These are phyloP conservation scores for Lasiodiplodia hormozganensis DNA, from an alignment of 2,329 filamentous ascomycete species.

Conservation along the genomic window DNA sequence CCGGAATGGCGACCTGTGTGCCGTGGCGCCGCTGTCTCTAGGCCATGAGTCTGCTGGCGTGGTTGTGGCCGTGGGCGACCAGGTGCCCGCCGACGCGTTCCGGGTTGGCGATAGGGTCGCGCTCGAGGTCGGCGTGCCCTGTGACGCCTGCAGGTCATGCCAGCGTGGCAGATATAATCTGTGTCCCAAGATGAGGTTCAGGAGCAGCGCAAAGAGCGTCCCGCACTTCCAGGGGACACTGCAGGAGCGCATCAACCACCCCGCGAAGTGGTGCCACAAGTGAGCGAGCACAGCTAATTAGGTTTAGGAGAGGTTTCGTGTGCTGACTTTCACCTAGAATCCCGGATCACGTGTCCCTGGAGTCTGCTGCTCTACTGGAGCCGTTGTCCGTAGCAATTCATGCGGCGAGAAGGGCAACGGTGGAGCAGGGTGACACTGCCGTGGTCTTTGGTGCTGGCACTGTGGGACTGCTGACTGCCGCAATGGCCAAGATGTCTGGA, in stretches of 20 bases:
- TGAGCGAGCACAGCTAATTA: conserved; percentile 39
- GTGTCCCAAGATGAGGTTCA: conserved; percentile 51
- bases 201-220: conserved; percentile 52
- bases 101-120: conserved; percentile 35
- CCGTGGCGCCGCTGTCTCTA: conserved; percentile 68
- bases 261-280: conserved; percentile 54
- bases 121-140: conserved; percentile 37
- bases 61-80: conserved; percentile 31
- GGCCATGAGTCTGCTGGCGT: conserved; percentile 36
- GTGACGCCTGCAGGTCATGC: conserved; percentile 47
- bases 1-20: conserved; percentile 73
- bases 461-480: conserved; percentile 48
- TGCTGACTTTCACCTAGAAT: conserved; percentile 42
- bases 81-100: conserved; percentile 39
- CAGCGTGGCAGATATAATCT: conserved; percentile 52
- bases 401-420: conserved; percentile 75
- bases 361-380: conserved; percentile 48
- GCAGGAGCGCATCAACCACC: conserved; percentile 53
- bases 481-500: conserved; percentile 50
- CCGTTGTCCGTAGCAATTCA: conserved; percentile 87
- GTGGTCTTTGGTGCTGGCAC: conserved; percentile 88
- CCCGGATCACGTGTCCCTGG: conserved; percentile 48
- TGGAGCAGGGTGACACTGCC: conserved; percentile 77
- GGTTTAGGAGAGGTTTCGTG: conserved; percentile 35
- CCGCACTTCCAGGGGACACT: conserved; percentile 53